These are phyloP conservation scores for Musa beccarii DNA, from an alignment of 176 grass and related monocot genomes.

Conservation along the genomic window DNA sequence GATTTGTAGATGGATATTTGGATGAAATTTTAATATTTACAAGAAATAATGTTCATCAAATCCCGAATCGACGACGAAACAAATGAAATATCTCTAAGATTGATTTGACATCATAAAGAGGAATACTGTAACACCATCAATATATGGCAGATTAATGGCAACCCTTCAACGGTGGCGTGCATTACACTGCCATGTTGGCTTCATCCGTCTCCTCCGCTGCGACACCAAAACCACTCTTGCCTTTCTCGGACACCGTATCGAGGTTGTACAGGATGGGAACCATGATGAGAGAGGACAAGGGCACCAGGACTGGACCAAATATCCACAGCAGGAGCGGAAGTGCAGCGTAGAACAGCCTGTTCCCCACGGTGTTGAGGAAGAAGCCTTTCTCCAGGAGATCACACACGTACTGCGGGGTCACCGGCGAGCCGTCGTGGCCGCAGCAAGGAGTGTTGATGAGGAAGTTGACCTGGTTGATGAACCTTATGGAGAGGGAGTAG, in stretches of 20 bases:
- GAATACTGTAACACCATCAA: neutral
- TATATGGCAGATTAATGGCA: neutral
- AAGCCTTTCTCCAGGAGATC: slow-evolving; percentile 36
- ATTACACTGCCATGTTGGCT: neutral
- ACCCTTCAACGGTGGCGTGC: neutral
- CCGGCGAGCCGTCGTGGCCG: slow-evolving; percentile 1
- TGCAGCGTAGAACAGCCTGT: slow-evolving; percentile 47
- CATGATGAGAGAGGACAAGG: slow-evolving; percentile 38
- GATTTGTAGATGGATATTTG: no score
- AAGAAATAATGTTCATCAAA: no score
- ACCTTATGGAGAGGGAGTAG: slow-evolving; percentile 51
- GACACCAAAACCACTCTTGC: neutral
- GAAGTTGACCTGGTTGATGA: slow-evolving; percentile 53
- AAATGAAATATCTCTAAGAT: no score
- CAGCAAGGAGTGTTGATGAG: slow-evolving; percentile 46
- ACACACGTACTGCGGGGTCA: slow-evolving; percentile 35
- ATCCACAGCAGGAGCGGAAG: slow-evolving; percentile 67
- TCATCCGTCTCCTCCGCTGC: neutral
- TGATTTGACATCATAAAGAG: neutral
- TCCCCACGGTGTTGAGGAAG: slow-evolving; percentile 41
- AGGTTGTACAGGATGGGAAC: slow-evolving; percentile 44
- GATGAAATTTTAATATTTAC: no score
- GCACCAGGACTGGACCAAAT: slow-evolving; percentile 46
- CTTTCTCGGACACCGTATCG: slow-evolving; percentile 23
- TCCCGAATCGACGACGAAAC: no score